phyloP scores from a whole-genome alignment of 768 basidiomycete genomes.

The Lanmaoa rubissima region DNA sequence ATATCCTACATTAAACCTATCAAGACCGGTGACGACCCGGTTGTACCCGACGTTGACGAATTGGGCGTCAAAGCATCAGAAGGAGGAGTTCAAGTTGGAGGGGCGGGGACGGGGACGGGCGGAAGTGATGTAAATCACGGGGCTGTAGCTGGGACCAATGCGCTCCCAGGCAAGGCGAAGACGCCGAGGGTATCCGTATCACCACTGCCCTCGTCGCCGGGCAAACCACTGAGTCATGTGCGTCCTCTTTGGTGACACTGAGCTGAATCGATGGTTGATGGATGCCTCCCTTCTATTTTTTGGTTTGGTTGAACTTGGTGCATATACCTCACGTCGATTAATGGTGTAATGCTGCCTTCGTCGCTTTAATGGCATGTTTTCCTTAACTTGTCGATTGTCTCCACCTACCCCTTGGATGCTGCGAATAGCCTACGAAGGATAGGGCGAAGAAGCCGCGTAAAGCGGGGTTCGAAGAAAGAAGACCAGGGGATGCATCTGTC shows the following conservation, averaged over 20 bases:
- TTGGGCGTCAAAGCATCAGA: conserved; percentile 41
- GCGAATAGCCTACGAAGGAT: conserved; percentile 66
- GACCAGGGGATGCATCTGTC: background rate
- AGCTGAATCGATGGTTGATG: conserved; percentile 46
- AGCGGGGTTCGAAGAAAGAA: conserved; percentile 25
- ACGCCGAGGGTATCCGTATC: conserved; percentile 22
- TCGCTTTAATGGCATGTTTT: conserved; percentile 29
- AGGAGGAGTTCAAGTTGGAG: conserved; percentile 43
- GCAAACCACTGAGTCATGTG: conserved; percentile 81
- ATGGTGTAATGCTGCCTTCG: conserved; percentile 29
- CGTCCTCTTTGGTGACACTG: conserved; percentile 72
- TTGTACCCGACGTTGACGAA: conserved; percentile 36
- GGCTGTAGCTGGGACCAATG: conserved; percentile 16
- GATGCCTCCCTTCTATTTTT: conserved; percentile 15
- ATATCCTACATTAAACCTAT: conserved; percentile 58
- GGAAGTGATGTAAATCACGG: conserved; percentile 17
- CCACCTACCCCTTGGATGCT: conserved; percentile 6
- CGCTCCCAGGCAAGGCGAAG: conserved; percentile 15
- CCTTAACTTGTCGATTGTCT: conserved; percentile 14
- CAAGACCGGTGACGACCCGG: conserved; percentile 46
- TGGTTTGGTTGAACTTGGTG: conserved; percentile 16
- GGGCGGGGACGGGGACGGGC: conserved; percentile 1
- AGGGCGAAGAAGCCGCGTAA: conserved; percentile 69
- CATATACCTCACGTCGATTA: conserved; percentile 31
- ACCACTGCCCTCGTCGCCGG: conserved; percentile 43